Evolutionary conservation across 495 filamentous ascomycete species (phyloP), one percentile per base, ranked within the genome.

Genomic region (Annulohypoxylon nitens): DNA sequence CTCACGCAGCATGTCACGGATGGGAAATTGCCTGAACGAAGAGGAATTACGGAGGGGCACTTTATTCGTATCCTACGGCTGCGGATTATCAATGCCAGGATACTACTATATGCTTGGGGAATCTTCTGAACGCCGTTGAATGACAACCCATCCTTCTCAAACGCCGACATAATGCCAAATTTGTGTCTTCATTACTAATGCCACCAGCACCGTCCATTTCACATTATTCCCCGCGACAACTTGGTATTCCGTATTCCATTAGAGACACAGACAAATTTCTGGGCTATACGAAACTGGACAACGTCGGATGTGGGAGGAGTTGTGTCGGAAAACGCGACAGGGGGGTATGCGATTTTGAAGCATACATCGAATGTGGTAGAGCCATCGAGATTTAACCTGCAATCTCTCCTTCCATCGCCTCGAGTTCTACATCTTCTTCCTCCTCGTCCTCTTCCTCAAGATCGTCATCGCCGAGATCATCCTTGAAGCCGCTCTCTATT

Each of bases 401-500:
- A 33, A 76, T 69, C 58, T 79, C 78, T 0, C 75, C 80, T 20
- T 81, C 81, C 47, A 76, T 75, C 1, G 76, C 80, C 11, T 82
- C 79, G 1, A 81, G 71, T 0, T 82, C 81, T 5, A 82, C 66
- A 0, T 84, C 82, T 8, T 82, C 82, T 39, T 86, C 84, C 7
- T 84, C 83, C 6, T 87, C 83, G 39, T 79, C 84, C 10, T 87
- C 83, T 1, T 81, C 78, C 16, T 83, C 82, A 8, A 82, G 70
- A 45, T 82, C 81, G 1, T 80, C 81, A 10, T 76, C 75, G 11
- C 75, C 80, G 1, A 82, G 73, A 6, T 84, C 85, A 23, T 84
- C 85, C 70, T 86, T 86, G 73, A 90, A 89, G 0, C 88, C 88
- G 61, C 85, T 88, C 37, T 89, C 88, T 48, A 87, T 81, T 72